Conservation (phyloP, 352 stramenopile species). For the Saprolegnia parasitica region DNA sequence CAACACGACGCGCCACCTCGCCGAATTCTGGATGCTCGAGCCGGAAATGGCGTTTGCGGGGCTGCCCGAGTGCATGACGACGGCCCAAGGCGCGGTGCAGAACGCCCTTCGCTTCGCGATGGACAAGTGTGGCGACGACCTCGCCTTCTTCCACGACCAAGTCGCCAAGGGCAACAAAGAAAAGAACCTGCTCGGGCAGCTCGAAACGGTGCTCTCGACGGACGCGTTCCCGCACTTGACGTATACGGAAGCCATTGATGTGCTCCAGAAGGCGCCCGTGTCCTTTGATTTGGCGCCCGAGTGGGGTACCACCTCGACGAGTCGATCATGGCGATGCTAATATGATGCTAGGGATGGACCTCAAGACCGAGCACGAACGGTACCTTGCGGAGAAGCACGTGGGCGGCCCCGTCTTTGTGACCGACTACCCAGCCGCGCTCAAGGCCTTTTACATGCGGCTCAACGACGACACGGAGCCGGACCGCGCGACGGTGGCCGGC, state of each 20-base stretch:
- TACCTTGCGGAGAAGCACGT: constrained; percentile 89
- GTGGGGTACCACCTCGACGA: constrained; percentile 86
- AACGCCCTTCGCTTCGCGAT: constrained; percentile 76
- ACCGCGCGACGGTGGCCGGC: constrained; percentile 93
- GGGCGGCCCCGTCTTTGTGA: constrained; percentile 91
- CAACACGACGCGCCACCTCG: constrained; percentile 95
- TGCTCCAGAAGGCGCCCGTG: constrained; percentile 83
- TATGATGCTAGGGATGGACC: constrained; percentile 87
- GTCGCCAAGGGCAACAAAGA: constrained; percentile 61
- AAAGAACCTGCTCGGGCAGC: constrained; percentile 69
- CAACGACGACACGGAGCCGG: constrained; percentile 73
- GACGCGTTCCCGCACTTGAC: constrained; percentile 90
- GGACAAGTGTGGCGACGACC: constrained; percentile 84
- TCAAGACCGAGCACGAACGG: constrained; percentile 96
- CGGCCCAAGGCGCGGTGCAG: constrained; percentile 91
- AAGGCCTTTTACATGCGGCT: constrained; percentile 99
- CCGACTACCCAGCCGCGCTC: constrained; percentile 96
- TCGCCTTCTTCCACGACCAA: constrained; percentile 92
- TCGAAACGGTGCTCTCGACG: constrained; percentile 71
- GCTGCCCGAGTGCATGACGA: constrained; percentile 88
- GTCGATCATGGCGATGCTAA: constrained; percentile 23
- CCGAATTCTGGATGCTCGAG: constrained; percentile 99
- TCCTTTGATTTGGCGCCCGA: constrained; percentile 80
- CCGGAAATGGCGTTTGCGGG: constrained; percentile 85
- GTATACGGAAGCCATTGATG: constrained; percentile 93